Conservation (phyloP, 2,329 filamentous ascomycete species). For the Cordyceps cateniannulata region DNA sequence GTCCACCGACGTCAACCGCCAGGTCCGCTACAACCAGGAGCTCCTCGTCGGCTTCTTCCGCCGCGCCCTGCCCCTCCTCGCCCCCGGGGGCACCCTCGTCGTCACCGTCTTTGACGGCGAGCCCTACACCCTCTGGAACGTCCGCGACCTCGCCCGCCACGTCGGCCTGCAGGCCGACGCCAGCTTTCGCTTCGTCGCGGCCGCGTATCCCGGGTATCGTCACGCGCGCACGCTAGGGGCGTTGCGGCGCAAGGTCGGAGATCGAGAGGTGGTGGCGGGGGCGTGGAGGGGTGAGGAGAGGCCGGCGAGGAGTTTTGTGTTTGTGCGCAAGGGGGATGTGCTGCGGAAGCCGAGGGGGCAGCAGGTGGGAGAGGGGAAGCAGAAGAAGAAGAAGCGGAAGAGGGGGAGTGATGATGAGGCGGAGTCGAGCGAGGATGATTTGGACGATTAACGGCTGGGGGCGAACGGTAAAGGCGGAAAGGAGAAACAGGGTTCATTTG, state of each 20-base stretch:
- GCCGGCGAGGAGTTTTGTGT: constrained; percentile 52
- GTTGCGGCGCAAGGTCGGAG: constrained; percentile 41
- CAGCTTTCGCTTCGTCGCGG: constrained; percentile 63
- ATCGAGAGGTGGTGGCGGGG: constrained; percentile 29
- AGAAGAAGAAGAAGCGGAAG: constrained; percentile 5
- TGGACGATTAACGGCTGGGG: background rate
- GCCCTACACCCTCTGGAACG: constrained; percentile 94
- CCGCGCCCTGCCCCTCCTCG: constrained; percentile 40
- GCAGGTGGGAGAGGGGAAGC: constrained; percentile 18
- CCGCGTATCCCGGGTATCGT: constrained; percentile 64
- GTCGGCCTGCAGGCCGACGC: constrained; percentile 61
- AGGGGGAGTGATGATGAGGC: background rate
- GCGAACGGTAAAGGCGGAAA: background rate
- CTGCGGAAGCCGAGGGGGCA: constrained; percentile 17
- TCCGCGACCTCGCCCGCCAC: constrained; percentile 79
- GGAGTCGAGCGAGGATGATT: background rate
- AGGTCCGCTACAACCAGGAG: constrained; percentile 87
- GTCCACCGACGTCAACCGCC: constrained; percentile 86
- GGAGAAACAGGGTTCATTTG: background rate
- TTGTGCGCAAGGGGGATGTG: constrained; percentile 52
- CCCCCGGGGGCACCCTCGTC: constrained; percentile 55
- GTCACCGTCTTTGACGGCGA: constrained; percentile 89
- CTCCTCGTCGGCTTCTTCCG: constrained; percentile 64
- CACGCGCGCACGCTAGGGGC: constrained; percentile 69
- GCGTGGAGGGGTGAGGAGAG: constrained; percentile 37